phyloP scores from a whole-genome alignment of 2,329 filamentous ascomycete genomes.

The Aspergillus spinulosporus region DNA sequence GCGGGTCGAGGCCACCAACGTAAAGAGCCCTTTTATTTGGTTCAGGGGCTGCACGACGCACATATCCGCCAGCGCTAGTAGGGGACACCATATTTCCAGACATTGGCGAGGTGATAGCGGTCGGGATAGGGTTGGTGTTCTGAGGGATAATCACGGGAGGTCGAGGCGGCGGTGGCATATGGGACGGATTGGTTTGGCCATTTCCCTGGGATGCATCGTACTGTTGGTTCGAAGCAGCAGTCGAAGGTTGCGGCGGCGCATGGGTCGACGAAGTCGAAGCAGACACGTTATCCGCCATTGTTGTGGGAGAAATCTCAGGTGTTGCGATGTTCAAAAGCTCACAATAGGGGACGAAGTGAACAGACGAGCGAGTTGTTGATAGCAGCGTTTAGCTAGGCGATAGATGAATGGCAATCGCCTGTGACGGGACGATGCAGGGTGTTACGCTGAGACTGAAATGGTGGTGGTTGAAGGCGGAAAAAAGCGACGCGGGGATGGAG shows the following conservation, averaged over 20 bases:
- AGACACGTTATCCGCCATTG: conserved; percentile 77
- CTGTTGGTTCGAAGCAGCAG: conserved; percentile 67
- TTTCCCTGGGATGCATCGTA: conserved; percentile 73
- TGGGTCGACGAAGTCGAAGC: conserved; percentile 64
- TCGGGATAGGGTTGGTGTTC: conserved; percentile 94
- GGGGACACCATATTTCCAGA: conserved; percentile 80
- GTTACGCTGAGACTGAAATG: conserved; percentile 29
- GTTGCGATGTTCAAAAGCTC: conserved; percentile 24
- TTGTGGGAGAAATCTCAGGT: conserved; percentile 31
- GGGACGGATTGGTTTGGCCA: conserved; percentile 66
- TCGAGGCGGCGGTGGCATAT: conserved; percentile 88
- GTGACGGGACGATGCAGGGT: conserved; percentile 28
- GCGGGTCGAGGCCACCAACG: conserved; percentile 88
- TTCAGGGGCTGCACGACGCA: conserved; percentile 89
- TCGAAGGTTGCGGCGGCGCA: conserved; percentile 67
- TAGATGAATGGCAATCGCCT: conserved; percentile 22
- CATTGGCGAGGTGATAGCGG: conserved; percentile 85
- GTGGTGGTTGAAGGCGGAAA: conserved; percentile 27
- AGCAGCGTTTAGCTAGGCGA: conserved; percentile 17
- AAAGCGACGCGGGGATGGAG: conserved; percentile 28
- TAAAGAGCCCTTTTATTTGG: conserved; percentile 98
- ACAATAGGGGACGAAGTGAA: conserved; percentile 24
- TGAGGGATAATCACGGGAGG: conserved; percentile 84
- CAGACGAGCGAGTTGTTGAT: conserved; percentile 25
- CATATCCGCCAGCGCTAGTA: conserved; percentile 74